phyloP scores from a whole-genome alignment of 306 rosid species.

The Trifolium pratense region DNA sequence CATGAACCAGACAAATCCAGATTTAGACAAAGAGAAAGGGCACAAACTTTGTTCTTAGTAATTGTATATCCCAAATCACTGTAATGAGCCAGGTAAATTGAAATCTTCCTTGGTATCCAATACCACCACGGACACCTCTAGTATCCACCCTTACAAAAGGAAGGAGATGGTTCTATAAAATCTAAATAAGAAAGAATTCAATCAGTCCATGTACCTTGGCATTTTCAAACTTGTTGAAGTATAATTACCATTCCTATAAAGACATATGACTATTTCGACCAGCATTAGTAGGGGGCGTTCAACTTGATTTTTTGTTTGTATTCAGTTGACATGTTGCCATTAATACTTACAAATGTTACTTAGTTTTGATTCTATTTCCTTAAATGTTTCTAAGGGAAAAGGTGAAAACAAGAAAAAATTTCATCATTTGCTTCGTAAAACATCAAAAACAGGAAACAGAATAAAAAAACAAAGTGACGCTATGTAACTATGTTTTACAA shows the following conservation, averaged over 20 bases:
- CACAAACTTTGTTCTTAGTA: conserved; percentile 9
- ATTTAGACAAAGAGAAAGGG: conserved; percentile 26
- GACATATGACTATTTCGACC: background rate
- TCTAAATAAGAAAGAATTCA: conserved; percentile 23
- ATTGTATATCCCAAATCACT: background rate
- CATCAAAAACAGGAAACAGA: conserved; percentile 10
- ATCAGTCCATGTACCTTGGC: background rate
- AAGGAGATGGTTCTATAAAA: background rate
- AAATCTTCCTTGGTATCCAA: background rate
- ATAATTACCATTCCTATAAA: conserved; percentile 4
- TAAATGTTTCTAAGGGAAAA: background rate
- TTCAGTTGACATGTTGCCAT: conserved; percentile 19
- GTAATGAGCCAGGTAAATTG: conserved; percentile 17
- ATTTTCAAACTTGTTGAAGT: background rate
- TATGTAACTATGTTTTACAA: background rate
- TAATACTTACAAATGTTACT: background rate
- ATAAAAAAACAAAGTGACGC: background rate
- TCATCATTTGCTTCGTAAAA: conserved; percentile 22
- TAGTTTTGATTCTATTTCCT: background rate
- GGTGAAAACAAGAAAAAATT: conserved; percentile 9
- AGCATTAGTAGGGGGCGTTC: background rate
- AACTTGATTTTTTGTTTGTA: conserved; percentile 1
- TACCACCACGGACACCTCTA: conserved; percentile 16
- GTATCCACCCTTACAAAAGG: conserved; percentile 13
- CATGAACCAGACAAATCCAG: conserved; percentile 33